Base-by-base conservation (phyloP, 1,284 basidiomycete species). In the Boletus semigastroideus region DNA sequence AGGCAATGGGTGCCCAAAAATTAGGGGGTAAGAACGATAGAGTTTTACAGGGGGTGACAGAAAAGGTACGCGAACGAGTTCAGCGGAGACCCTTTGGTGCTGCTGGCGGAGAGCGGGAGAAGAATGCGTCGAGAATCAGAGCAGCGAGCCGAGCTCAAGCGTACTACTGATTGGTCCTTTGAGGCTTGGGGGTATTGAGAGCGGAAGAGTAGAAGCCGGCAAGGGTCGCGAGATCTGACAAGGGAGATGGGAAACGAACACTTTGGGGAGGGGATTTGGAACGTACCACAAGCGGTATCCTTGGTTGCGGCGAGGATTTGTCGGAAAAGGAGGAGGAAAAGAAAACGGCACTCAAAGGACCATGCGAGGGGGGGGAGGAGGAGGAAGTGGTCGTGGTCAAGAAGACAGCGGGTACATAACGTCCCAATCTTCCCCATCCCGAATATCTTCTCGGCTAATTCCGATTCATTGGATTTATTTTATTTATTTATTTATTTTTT, bases 221-320 rank as follows among this genome's bases (percentile, higher is more conserved):
- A 87, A 92, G 92, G 91, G 92, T 93, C 92, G 91, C 91, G 92
- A 94, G 90, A 84, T 80, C 87, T 92, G 71, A 28, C 25, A 53
- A 16, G 42, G 39, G 31, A 41, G 46, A 49, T 44, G 45, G 47
- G 37, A 31, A 12, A 12, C 22, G 16, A 13, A 17, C 11, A 2
- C 3, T 27, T 5, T 25, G n/a, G 19, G 1, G 43, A 37, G 34
- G 46, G 30, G 42, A 19, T 13, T 33, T 50, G 36, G 40, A 49
- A 58, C 59, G 34, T 51, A 86, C 86, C 71, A 80, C 87, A 89
- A 78, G 87, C 87, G 87, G 75, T 81, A 80, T 89, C 85, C 87
- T 90, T 88, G 80, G 66, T 66, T 57, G 71, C 80, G 82, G 82
- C 81, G 78, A 76, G 80, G 85, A 14, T 60, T 55, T 30, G 61